phyloP scores from a whole-genome alignment of 441 rosid species.

The Hura crepitans region DNA sequence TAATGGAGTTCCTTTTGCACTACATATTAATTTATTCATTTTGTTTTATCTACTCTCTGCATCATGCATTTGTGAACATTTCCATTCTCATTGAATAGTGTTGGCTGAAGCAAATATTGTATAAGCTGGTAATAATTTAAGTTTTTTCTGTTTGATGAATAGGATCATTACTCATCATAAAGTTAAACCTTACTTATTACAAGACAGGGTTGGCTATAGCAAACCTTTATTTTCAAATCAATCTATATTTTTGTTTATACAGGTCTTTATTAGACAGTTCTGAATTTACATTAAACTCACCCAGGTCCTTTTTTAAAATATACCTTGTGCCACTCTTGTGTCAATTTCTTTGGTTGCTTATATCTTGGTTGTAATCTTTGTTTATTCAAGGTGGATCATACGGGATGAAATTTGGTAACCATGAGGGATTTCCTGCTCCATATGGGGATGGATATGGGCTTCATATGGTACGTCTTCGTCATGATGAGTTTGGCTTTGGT shows the following conservation, averaged over 20 bases:
- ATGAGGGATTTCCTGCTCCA: conserved; percentile 54
- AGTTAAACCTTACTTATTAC: not conserved
- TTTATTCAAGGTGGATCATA: conserved; percentile 58
- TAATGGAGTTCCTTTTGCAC: conserved; percentile 1
- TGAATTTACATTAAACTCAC: not conserved
- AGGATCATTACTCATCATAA: not conserved
- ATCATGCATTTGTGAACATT: not conserved
- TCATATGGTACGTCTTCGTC: conserved; percentile 53
- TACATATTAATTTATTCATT: not conserved
- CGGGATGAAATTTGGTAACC: conserved; percentile 54
- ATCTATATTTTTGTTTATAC: not conserved
- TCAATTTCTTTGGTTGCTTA: conserved; percentile 21
- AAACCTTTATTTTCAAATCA: not conserved
- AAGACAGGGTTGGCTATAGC: not conserved
- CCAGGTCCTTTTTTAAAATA: not conserved
- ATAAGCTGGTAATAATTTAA: not conserved
- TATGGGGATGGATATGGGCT: conserved; percentile 63
- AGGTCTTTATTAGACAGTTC: not conserved
- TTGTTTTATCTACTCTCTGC: not conserved
- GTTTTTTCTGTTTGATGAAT: not conserved
- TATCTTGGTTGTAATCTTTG: conserved; percentile 23
- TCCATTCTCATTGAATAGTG: not conserved
- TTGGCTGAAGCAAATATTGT: conserved; percentile 2
- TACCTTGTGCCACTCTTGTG: not conserved
- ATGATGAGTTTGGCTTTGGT: conserved; percentile 14